Percentiles rank a stretch among this genome's conserved stretches.
phyloP scores from a whole-genome alignment of 768 basidiomycete species.

The Podaxis sp. region DNA sequence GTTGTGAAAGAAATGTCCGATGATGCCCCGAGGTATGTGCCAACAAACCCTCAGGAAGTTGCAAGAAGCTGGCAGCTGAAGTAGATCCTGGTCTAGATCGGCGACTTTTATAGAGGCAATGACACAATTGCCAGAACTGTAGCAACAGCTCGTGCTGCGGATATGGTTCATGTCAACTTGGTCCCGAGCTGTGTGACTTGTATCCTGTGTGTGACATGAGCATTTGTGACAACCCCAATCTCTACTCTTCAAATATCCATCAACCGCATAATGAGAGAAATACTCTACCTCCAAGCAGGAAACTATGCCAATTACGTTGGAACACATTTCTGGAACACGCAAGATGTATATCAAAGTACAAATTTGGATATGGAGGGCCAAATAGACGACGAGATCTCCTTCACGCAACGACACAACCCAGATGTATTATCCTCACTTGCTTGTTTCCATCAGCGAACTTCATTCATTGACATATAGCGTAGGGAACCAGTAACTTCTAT shows the following conservation, averaged over 20 bases:
- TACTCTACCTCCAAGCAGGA: constrained; percentile 77
- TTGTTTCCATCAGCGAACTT: not conserved
- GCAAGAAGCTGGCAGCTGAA: not conserved
- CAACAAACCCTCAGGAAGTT: not conserved
- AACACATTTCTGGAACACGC: constrained; percentile 82
- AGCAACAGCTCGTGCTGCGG: not conserved
- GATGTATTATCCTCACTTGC: not conserved
- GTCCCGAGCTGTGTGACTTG: not conserved
- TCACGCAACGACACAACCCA: constrained; percentile 47
- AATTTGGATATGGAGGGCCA: constrained; percentile 40
- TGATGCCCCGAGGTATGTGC: constrained; percentile 25
- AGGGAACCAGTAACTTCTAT: constrained; percentile 50
- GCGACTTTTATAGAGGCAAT: not conserved
- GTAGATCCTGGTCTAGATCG: not conserved
- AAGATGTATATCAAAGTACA: constrained; percentile 65
- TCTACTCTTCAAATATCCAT: not conserved
- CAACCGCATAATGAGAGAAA: constrained; percentile 61
- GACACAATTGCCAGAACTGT: not conserved
- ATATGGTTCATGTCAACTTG: too few relatives aligned
- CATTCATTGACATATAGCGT: constrained; percentile 13
- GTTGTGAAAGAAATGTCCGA: constrained; percentile 19
- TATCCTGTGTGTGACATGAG: not conserved
- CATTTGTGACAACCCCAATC: not conserved
- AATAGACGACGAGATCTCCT: constrained; percentile 58
- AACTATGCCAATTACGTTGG: constrained; percentile 63